Base-by-base conservation (phyloP, 2,329 filamentous ascomycete species). In the Calonectria montana region DNA sequence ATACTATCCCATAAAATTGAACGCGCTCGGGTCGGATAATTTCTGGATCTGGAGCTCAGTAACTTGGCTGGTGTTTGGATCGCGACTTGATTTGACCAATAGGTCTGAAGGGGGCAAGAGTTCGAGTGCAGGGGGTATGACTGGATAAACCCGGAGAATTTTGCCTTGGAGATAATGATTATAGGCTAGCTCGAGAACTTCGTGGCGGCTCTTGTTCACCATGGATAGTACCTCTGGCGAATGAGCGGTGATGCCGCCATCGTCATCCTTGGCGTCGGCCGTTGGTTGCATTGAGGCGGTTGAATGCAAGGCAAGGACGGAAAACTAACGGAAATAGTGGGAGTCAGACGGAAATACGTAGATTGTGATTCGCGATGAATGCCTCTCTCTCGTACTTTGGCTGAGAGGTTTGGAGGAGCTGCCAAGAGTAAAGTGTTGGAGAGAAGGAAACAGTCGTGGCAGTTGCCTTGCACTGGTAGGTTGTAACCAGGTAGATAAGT, bases 1-100 rank as follows among this genome's bases (percentile, higher is more conserved):
- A 29, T 50, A 67, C 62, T 73, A 79, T 3, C 75, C 76, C 73
- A 78, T 77, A 65, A 79, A 79, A 65, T 79, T 79, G 12, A 78
- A 67, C 15, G 68, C 72, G 5, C 37, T 35, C 2, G 66, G 18
- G 9, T 78, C 73, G 5, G 76, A 76, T 10, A 62, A 29, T 5
- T 69, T 76, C 15, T 9, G 31, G 45, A 79, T 65, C 2, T 71
- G 10, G 13, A 79, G 45, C 6, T 74, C 61, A 15, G 59, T 63
- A 13, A 74, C 21, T 2, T 70, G 41, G 21, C 67, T 63, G 50
- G 69, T 59, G 47, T 66, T 48, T 2, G 62, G 59, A 37, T 57
- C 70, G 18, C 70, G 73, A 3, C 57, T 67, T 23, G 71, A 25
- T 9, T 61, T 48, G 18, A 77, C 64, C 13, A 31, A 21, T 23